phyloP scores from a whole-genome alignment of 129 eudicot species.

The Cynara cardunculus region DNA sequence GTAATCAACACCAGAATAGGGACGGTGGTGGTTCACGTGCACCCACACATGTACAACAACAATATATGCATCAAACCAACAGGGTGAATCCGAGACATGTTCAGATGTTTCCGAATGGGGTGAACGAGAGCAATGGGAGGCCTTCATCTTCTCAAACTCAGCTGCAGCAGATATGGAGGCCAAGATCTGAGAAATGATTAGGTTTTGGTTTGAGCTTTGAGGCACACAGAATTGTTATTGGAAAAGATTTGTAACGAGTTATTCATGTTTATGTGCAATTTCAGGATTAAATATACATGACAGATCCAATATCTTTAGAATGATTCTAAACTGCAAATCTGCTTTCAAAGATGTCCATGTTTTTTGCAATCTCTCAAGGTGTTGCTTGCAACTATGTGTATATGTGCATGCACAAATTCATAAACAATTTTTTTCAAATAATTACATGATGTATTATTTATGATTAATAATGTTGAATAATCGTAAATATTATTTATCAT shows the following conservation, averaged over 20 bases:
- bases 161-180: constrained; percentile 56
- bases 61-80: constrained; percentile 27
- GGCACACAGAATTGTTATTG: not conserved
- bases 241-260: constrained; percentile 8
- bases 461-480: too few relatives aligned
- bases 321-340: not conserved
- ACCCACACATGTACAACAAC: constrained; percentile 26
- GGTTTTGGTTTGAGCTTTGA: constrained; percentile 10
- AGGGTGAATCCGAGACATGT: constrained; percentile 16
- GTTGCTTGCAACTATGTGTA: not conserved
- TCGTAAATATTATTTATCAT: not conserved
- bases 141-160: constrained; percentile 35
- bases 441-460: not conserved
- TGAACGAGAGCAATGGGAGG: constrained; percentile 19
- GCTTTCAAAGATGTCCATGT: not conserved
- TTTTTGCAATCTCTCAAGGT: not conserved
- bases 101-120: constrained; percentile 6
- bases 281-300: not conserved
- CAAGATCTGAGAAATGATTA: constrained; percentile 29
- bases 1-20: constrained; percentile 8
- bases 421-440: not conserved
- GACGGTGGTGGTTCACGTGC: constrained; percentile 20
- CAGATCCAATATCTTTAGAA: not conserved
- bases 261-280: not conserved
- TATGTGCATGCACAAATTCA: not conserved